Conservation (phyloP, 2,329 filamentous ascomycete species). For the Botryosphaeria agaves region DNA sequence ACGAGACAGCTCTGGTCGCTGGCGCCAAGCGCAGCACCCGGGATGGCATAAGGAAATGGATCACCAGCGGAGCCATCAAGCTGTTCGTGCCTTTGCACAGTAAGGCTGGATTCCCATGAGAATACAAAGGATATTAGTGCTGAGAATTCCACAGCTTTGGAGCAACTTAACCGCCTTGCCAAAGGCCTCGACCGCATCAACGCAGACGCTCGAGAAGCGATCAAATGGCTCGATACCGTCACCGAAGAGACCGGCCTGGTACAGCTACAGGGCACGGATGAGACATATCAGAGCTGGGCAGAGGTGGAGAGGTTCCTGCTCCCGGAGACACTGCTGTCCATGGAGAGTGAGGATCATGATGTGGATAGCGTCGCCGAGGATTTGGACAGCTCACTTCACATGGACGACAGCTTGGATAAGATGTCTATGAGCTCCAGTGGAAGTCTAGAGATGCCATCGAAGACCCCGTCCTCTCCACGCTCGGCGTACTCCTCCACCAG, state of each 20-base stretch:
- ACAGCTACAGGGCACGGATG: slow-evolving; percentile 29
- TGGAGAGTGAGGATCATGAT: slow-evolving; percentile 23
- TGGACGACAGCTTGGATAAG: slow-evolving; percentile 16
- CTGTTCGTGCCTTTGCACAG: slow-evolving; percentile 34
- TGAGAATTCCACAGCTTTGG: slow-evolving; percentile 19
- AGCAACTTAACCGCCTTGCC: slow-evolving; percentile 27
- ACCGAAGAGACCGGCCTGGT: slow-evolving; percentile 25
- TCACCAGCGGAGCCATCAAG: slow-evolving; percentile 29
- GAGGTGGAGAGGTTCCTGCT: slow-evolving; percentile 31
- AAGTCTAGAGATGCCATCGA: slow-evolving; percentile 19
- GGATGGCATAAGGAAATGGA: slow-evolving; percentile 34
- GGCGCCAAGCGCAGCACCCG: slow-evolving; percentile 33
- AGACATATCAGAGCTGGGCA: slow-evolving; percentile 28
- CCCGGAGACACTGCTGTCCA: slow-evolving; percentile 30
- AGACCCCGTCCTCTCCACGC: slow-evolving; percentile 21
- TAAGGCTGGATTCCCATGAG: slow-evolving; percentile 13
- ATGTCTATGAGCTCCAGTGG: slow-evolving; percentile 26
- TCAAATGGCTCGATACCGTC: slow-evolving; percentile 33
- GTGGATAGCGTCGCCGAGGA: slow-evolving; percentile 18
- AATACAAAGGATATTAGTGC: background rate
- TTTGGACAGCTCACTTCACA: slow-evolving; percentile 12
- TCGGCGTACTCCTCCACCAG: slow-evolving; percentile 18
- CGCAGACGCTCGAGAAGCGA: slow-evolving; percentile 27
- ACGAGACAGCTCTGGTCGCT: slow-evolving; percentile 31
- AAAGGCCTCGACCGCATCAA: slow-evolving; percentile 22